Conservation (phyloP, 2,329 filamentous ascomycete species). For the Aspergillus sojae region DNA sequence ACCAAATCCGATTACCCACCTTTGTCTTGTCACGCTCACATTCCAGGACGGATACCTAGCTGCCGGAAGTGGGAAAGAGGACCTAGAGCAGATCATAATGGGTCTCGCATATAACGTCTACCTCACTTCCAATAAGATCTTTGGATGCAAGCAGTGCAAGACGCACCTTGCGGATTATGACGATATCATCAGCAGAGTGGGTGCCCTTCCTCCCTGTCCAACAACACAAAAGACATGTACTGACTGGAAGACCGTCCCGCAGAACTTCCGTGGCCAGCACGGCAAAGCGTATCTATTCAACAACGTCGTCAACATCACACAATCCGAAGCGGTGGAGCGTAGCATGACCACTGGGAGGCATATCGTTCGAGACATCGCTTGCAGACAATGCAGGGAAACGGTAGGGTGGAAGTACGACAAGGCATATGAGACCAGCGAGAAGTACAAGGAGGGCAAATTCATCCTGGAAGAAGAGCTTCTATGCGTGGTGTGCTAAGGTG, state of each 20-base stretch:
- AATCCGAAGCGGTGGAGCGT: constrained; percentile 81
- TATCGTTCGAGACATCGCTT: constrained; percentile 89
- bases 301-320: constrained; percentile 85
- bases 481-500: constrained; percentile 67
- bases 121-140: constrained; percentile 82
- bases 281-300: constrained; percentile 98
- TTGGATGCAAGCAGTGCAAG: constrained; percentile 93
- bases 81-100: constrained; percentile 56
- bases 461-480: constrained; percentile 92
- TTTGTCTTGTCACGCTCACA: constrained; percentile 23
- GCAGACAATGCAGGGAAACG: constrained; percentile 85
- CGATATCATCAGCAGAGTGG: constrained; percentile 89
- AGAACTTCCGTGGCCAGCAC: constrained; percentile 98
- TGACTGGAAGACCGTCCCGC: constrained; percentile 19
- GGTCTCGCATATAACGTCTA: constrained; percentile 91
- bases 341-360: constrained; percentile 98
- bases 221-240: constrained; percentile 7
- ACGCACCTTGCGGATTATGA: constrained; percentile 94
- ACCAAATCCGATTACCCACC: constrained; percentile 5
- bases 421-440: constrained; percentile 87
- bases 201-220: constrained; percentile 34
- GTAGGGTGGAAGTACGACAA: constrained; percentile 99
- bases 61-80: constrained; percentile 19
- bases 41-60: constrained; percentile 21
- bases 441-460: constrained; percentile 99